Evolutionary conservation across 345 rosid genomes (phyloP), one percentile per base, ranked within the genome.

Genomic region (Alliaria petiolata): DNA sequence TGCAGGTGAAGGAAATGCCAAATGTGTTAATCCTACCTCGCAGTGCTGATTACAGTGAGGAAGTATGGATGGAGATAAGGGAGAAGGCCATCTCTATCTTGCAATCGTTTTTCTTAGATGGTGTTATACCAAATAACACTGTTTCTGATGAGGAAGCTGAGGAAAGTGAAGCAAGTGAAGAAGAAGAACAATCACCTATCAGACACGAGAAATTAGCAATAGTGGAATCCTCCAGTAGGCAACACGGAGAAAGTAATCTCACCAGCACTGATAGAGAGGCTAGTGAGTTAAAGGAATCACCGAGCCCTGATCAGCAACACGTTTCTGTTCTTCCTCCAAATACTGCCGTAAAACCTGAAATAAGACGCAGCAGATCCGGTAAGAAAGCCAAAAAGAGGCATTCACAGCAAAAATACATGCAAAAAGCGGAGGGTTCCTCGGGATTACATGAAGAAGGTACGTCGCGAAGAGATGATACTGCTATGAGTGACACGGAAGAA

Each of bases 31-130:
- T 95, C 76, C 95, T 90, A 77, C 98, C 99, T 20, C 96, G 87
- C 40, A 90, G 99, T 86, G 99, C 98, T 26, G 99, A 95, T 87
- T 95, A 92, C 72, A 95, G 98, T 77, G 99, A 95, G 87, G 99
- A 95, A 84, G 98, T 88, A 40, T 95, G 99, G 99, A 80, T 92
- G 87, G 98, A 95, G 83, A 89, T 92, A 54, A 84, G 98, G 76
- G 99, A 95, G 62, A 95, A 95, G 74, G 88, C 97, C 47, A 83
- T 90, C 62, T 86, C 96, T 53, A 78, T 92, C 64, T 80, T 95
- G 72, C 98, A 90, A 66, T 79, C 89, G 6, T 95, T 86, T 83
- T 86, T 92, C 80, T 78, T 82, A 75, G 92, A 92, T 61, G 97
- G 96, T 64, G 72, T 83, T 36, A 46, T 87, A 70, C 98, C 97